phyloP scores from a whole-genome alignment of 345 rosid genomes.

The Zanthoxylum bungeanum region DNA sequence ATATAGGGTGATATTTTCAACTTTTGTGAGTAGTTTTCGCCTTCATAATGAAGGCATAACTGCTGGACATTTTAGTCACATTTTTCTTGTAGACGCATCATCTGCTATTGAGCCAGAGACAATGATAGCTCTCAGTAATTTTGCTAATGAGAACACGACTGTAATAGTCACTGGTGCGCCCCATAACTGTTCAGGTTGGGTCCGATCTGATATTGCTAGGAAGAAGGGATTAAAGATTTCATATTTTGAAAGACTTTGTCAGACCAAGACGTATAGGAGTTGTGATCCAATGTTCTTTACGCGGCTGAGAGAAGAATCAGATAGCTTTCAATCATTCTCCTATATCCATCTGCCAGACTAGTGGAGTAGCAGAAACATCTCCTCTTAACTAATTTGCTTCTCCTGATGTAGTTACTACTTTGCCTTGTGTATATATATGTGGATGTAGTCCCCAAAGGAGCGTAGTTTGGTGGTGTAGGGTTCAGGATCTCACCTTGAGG shows the following conservation, averaged over 20 bases:
- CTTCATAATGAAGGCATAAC: slow-evolving; percentile 24
- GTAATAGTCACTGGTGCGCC: slow-evolving; percentile 32
- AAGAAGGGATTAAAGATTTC: slow-evolving; percentile 26
- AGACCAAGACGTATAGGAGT: slow-evolving; percentile 2
- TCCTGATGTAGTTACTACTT: not conserved
- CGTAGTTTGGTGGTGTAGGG: too few species aligned
- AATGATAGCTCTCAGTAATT: slow-evolving; percentile 32
- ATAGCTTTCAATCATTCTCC: not conserved
- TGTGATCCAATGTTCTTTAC: not conserved
- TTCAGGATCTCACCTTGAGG: too few species aligned
- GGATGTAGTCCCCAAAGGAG: too few species aligned
- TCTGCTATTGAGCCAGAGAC: slow-evolving; percentile 32
- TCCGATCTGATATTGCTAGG: slow-evolving; percentile 33
- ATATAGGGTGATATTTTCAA: slow-evolving; percentile 26
- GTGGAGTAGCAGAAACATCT: not conserved
- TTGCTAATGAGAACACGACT: slow-evolving; percentile 22
- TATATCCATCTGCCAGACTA: not conserved
- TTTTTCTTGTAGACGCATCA: slow-evolving; percentile 31
- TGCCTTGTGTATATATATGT: not conserved
- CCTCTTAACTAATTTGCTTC: not conserved
- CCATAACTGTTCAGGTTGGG: slow-evolving; percentile 13
- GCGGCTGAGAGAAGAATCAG: not conserved
- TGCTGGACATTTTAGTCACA: slow-evolving; percentile 34
- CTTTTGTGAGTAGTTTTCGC: slow-evolving; percentile 30
- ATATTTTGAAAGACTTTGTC: slow-evolving; percentile 32